These are phyloP conservation scores for Abrus pulchellus DNA, from an alignment of 306 rosid species.

Conservation along the genomic window DNA sequence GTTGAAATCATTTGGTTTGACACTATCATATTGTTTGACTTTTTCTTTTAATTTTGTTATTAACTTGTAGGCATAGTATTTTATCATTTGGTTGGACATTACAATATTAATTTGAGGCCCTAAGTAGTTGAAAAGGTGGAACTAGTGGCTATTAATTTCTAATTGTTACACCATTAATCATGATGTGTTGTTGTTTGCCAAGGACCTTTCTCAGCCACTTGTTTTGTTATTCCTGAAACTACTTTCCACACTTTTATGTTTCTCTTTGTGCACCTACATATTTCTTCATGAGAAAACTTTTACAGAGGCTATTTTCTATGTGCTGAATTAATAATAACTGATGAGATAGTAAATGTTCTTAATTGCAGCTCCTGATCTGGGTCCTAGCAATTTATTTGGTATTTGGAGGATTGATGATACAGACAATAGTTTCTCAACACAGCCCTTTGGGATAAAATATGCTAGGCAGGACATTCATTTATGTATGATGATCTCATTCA, in stretches of 20 bases:
- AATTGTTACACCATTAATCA: neutral
- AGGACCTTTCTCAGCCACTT: neutral
- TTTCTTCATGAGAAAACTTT: constrained; percentile 12
- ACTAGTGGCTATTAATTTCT: neutral
- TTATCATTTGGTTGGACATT: too few relatives aligned
- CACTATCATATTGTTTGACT: neutral
- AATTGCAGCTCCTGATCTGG: constrained; percentile 77
- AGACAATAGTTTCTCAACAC: constrained; percentile 93
- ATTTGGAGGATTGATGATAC: constrained; percentile 88
- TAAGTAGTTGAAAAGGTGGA: neutral
- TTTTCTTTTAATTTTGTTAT: too few relatives aligned
- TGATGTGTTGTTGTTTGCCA: neutral
- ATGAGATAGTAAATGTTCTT: constrained; percentile 11
- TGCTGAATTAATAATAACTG: constrained; percentile 38
- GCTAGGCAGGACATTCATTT: constrained; percentile 89
- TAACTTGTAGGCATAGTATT: neutral
- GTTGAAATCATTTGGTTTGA: neutral
- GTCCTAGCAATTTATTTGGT: constrained; percentile 59
- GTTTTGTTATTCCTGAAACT: neutral
- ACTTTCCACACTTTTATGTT: neutral
- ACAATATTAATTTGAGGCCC: neutral
- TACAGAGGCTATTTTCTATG: neutral
- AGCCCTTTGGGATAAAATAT: constrained; percentile 88
- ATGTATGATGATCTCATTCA: constrained; percentile 88
- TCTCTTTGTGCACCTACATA: neutral